These are phyloP conservation scores for Tagetes patula DNA, from an alignment of 129 eudicot genomes.

Conservation along the genomic window DNA sequence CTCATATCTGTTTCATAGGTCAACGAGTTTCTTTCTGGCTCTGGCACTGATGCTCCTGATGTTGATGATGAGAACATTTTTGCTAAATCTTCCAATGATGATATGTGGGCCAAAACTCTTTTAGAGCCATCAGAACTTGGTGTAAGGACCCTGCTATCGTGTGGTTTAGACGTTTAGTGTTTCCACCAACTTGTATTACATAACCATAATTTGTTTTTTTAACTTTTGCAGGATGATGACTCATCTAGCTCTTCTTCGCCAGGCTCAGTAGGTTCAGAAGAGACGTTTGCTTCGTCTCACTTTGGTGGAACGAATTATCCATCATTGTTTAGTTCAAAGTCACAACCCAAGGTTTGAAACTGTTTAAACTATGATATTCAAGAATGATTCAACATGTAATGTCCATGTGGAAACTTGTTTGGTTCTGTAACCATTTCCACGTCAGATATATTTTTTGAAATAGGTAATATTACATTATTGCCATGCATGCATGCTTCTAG, in stretches of 20 bases:
- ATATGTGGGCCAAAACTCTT: conserved; percentile 95
- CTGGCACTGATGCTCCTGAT: conserved; percentile 94
- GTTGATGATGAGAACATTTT: conserved; percentile 71
- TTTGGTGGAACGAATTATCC: conserved; percentile 91
- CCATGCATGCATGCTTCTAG: too few relatives aligned
- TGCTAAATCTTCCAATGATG: conserved; percentile 81
- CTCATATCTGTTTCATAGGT: conserved; percentile 43
- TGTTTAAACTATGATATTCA: background rate
- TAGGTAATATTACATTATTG: too few relatives aligned
- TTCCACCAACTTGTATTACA: background rate
- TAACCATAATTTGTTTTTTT: conserved; percentile 17
- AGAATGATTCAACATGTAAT: background rate
- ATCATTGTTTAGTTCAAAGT: conserved; percentile 76
- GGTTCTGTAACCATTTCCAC: background rate
- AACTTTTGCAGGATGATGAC: conserved; percentile 62
- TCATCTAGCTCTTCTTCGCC: conserved; percentile 83
- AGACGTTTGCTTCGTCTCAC: conserved; percentile 83
- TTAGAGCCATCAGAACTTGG: conserved; percentile 73
- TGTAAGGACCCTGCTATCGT: conserved; percentile 33
- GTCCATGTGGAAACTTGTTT: background rate
- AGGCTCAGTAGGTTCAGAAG: conserved; percentile 71
- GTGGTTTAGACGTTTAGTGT: background rate
- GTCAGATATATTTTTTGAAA: background rate
- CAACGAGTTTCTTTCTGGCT: conserved; percentile 85
- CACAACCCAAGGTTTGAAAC: conserved; percentile 60